Base-by-base conservation (phyloP, 2,329 filamentous ascomycete genomes). In the Rosellinia necatrix region DNA sequence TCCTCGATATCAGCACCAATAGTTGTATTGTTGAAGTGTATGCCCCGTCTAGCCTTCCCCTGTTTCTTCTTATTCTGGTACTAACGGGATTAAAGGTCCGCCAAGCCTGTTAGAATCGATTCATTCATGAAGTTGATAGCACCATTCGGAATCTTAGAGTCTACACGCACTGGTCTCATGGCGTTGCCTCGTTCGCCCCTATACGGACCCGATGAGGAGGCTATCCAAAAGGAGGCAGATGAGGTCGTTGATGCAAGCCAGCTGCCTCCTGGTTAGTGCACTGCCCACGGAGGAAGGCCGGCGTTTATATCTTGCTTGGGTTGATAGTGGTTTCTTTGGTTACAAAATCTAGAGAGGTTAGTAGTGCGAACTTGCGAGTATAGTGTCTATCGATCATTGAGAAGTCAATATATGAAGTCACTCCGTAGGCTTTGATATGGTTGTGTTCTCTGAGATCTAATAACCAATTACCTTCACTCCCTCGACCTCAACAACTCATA, bases 11-110 rank as follows among this genome's bases (percentile, higher is more conserved):
- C 68, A 96, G 92, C 80, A 97, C 91, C 49, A 97, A 91, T 76
- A 97, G 96, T 78, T 97, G 94, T 77, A 97, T 97, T 74, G 92
- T 99, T 58, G 94, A 99, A 76, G 76, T 99, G 90, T 93, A 83
- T 83, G 89, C 83, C 24, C 22, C 38, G 9, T 17, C 15, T 29
- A 9, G 21, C 22, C 34, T 49, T 25, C 32, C 21, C 7, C 7
- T 15, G 22, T 27, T 13, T 35, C 27, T 49, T 29, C 10, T 40
- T 30, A 43, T 41, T n/a, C 35, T 41, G 8, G 58, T 42, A 51
- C 57, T 71, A 50, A 74, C 62, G 50, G 29, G 5, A 29, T 25
- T 56, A 47, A 66, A 92, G 89, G 6, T 96, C 92, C 50, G 94
- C 94, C 58, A 99, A 99, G 77, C 92, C 91, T 30, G 85, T 81